Evolutionary conservation across 2,329 filamentous ascomycete genomes (phyloP).

Genomic region (Pseudogymnoascus destructans): DNA sequence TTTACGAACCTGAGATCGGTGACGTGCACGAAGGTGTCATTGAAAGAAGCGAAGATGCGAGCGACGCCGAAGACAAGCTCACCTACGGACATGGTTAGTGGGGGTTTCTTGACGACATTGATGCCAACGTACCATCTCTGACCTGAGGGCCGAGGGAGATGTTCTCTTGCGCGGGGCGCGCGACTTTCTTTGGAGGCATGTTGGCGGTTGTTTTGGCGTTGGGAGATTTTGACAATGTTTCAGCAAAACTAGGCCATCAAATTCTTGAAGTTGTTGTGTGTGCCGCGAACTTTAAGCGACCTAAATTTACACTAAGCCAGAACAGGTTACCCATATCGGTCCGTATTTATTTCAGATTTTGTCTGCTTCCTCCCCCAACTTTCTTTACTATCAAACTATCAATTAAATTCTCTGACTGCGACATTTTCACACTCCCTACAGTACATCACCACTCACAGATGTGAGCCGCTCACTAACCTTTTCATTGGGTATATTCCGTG

Average conservation of each 20-base stretch:
- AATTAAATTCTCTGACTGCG: conserved; percentile 2
- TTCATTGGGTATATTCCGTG: conserved; percentile 3
- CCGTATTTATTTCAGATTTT: conserved; percentile 10
- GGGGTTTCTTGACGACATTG: conserved; percentile 8
- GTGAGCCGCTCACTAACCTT: conserved; percentile 5
- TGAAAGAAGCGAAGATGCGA: conserved; percentile 66
- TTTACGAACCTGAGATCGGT: conserved; percentile 84
- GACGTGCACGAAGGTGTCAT: conserved; percentile 76
- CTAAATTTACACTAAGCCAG: neutral
- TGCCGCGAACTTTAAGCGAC: conserved; percentile 8
- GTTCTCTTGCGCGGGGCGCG: conserved; percentile 82
- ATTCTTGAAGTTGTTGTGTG: conserved; percentile 9
- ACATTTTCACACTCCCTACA: neutral
- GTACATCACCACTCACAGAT: neutral
- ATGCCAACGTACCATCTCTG: conserved; percentile 63
- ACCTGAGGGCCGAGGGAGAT: conserved; percentile 95
- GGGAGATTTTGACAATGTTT: conserved; percentile 9
- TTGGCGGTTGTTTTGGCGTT: conserved; percentile 34
- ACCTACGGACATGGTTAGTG: conserved; percentile 32
- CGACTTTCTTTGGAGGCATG: conserved; percentile 92
- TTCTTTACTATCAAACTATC: conserved; percentile 1
- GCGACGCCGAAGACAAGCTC: conserved; percentile 70
- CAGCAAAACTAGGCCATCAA: neutral
- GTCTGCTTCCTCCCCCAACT: neutral
- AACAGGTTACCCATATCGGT: neutral